These are phyloP conservation scores for Rossbeevera mucosa DNA, from an alignment of 768 basidiomycete genomes.

Conservation along the genomic window DNA sequence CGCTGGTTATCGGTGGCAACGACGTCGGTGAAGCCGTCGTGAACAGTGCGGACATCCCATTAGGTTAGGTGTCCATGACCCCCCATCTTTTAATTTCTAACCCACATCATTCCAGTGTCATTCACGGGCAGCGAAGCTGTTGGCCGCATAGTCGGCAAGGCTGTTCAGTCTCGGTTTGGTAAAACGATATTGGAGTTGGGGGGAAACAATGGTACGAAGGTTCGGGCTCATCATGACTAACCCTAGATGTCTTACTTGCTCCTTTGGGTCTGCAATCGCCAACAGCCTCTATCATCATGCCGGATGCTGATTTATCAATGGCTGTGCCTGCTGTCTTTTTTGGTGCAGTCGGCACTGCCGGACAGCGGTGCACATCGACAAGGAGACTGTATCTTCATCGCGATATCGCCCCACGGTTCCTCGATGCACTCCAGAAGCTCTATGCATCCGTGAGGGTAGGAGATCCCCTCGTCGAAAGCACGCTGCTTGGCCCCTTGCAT, in stretches of 20 bases:
- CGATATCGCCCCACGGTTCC: constrained; percentile 68
- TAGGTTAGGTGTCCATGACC: constrained; percentile 47
- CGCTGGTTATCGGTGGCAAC: constrained; percentile 78
- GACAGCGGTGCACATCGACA: constrained; percentile 84
- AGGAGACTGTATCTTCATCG: constrained; percentile 87
- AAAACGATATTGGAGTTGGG: constrained; percentile 89
- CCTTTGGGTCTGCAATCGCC: constrained; percentile 13
- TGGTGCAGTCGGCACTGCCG: constrained; percentile 82
- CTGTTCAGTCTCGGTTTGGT: constrained; percentile 83
- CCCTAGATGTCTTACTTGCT: constrained; percentile 16
- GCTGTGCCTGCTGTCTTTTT: constrained; percentile 91
- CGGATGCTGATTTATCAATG: constrained; percentile 87
- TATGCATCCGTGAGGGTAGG: constrained; percentile 73
- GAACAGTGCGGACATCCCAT: constrained; percentile 66
- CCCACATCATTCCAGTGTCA: constrained; percentile 52
- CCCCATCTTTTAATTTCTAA: constrained; percentile 1
- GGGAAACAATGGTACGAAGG: constrained; percentile 81
- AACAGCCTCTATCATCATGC: constrained; percentile 85
- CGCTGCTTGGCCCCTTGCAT: constrained; percentile 87
- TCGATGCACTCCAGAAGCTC: constrained; percentile 65
- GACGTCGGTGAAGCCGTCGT: constrained; percentile 78
- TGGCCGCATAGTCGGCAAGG: constrained; percentile 83
- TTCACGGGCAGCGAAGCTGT: constrained; percentile 93
- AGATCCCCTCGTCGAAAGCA: constrained; percentile 73
- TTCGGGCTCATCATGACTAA: constrained; percentile 15